A percentile compares a stretch with the other conserved stretches of the same genome.
Conservation (phyloP, 345 rosid genomes). For the Bruguiera parviflora region DNA sequence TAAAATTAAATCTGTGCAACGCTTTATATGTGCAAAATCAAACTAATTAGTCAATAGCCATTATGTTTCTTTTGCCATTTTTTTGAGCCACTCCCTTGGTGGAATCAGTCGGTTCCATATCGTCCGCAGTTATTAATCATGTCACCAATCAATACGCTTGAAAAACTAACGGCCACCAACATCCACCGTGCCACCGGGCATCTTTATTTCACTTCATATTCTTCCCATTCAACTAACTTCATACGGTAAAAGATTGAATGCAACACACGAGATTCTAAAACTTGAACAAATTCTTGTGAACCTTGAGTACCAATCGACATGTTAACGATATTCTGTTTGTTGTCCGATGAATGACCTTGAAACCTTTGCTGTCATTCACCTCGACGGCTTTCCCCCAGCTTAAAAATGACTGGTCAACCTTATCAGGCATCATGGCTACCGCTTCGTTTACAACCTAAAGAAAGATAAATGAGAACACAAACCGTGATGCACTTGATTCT, state of each 20-base stretch:
- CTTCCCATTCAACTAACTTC: not conserved
- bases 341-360: conserved; percentile 42
- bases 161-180: too few relatives aligned
- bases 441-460: conserved; percentile 48
- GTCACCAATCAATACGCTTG: too few relatives aligned
- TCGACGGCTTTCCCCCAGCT: conserved; percentile 24
- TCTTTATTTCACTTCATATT: not conserved
- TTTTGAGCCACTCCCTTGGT: too few relatives aligned
- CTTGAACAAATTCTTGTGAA: conserved; percentile 68
- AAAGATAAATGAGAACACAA: not conserved
- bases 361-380: conserved; percentile 20
- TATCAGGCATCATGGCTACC: conserved; percentile 26
- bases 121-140: too few relatives aligned
- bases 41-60: too few relatives aligned
- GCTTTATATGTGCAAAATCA: too few relatives aligned
- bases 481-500: too few relatives aligned
- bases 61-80: too few relatives aligned
- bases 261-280: conserved; percentile 26
- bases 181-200: not conserved
- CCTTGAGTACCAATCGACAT: conserved; percentile 70
- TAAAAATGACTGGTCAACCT: not conserved
- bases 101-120: too few relatives aligned
- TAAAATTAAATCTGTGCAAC: too few relatives aligned
- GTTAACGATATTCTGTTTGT: conserved; percentile 61
- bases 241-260: not conserved